Base-by-base conservation (phyloP, 2,329 filamentous ascomycete genomes). In the Fusarium buharicum region DNA sequence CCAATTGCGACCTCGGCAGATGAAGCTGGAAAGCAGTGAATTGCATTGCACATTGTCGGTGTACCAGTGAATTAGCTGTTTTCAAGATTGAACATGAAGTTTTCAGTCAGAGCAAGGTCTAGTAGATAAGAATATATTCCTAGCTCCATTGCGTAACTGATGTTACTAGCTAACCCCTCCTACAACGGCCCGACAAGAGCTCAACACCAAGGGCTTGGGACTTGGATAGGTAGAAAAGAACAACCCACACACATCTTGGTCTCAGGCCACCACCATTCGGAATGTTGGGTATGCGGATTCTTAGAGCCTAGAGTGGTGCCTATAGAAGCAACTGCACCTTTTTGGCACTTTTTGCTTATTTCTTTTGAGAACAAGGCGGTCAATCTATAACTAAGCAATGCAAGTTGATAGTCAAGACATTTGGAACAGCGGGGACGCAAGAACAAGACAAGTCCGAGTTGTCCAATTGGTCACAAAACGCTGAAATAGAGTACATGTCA, bases 131-230 rank as follows among this genome's bases (percentile, higher is more conserved):
- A 22, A 37, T 16, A 14, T 36, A 44, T 47, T 16, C 44, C 30
- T 17, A 28, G 14, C 34, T 28, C 17, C 36, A 52, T 54, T 62
- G 61, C 49, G 44, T 30, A 49, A 55, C 55, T 58, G 31, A 43
- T 31, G 28, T 40, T 47, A 60, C 55, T 60, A 50, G 47, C 27
- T 40, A 41, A 16, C 62, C 48, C 62, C 62, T 64, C 60, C 55
- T 45, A 37, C 62, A 66, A 62, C 49, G 62, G 62, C 51, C 62
- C 62, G 62, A 64, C 62, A 59, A 55, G 37, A 63, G 24, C 59
- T 63, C 60, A 48, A 63, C 59, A 63, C 49, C 46, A 59, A 59
- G 54, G 54, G 48, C 62, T 58, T 44, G 27, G 39, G 50, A 36
- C 49, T 16, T 38, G 45, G 30, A 33, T 28, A 33, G 30, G 30